Evolutionary conservation across 176 grass and related monocot genomes (phyloP), one percentile per base, ranked within the genome.

Genomic region (Aegilops speltoides): DNA sequence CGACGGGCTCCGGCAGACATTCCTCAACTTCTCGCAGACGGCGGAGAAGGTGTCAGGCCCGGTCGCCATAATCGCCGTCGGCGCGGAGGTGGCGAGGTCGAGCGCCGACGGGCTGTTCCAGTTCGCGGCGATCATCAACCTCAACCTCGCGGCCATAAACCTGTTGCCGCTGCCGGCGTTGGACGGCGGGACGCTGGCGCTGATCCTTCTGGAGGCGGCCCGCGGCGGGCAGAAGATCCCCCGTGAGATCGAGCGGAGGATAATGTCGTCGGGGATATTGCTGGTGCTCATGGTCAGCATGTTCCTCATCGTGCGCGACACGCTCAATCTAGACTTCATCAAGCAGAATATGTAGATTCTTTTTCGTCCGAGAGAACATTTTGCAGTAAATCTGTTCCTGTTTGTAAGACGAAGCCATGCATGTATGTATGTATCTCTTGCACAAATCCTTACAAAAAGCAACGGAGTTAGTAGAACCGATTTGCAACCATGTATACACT

Each of bases 271-370:
- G 3, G 97, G 97, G 20, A 91, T 98, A 78, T 81, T 96, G 87
- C 87, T 98, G 84, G 97, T 94, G n/a, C 81, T 98, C 38, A 88
- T 96, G 94, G 34, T 96, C 62, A 94, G 97, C 13, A 54, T 98
- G 75, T 98, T 98, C 86, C 93, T 98, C 63, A 98, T 98, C 78
- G 92, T 98, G 60, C 92, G 97, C 0, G 97, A 98, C 85, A 98
- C 97, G 2, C 90, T 98, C 73, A 96, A 98, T 77, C 92, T 98
- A 34, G 97, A 98, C 77, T 96, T 98, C 86, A 96, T 98, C 81
- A 98, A 92, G 75, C 88, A 98, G 77, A 98, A 91, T 28, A 91
- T 98, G 79, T 98, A 59, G 87, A 96, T 82, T 24, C 32, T 59
- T 86, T 56, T 59, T 8, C 2, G 50, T 3, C 54, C 54, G 3